Base-by-base conservation (phyloP, 345 rosid species). In the Eucalyptus victrix region DNA sequence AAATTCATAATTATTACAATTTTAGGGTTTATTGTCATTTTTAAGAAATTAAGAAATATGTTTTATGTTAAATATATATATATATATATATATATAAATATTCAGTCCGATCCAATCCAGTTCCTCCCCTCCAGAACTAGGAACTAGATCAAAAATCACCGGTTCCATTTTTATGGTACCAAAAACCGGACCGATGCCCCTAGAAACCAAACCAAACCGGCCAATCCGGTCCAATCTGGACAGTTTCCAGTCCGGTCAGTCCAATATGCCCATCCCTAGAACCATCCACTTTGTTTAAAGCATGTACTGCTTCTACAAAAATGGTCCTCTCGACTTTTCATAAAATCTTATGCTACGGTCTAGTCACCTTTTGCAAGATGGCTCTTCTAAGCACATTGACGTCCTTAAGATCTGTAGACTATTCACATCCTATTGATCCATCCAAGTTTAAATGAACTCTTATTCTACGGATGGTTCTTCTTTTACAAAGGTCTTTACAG, bases 121-220 rank as follows among this genome's bases (percentile, higher is more conserved):
- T 53, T 53, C 24, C 24, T 53, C 24, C 10, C 56, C 56, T 53
- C 56, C 4, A 53, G 0, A 53, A 19, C 1, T 0, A 1, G 8
- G 24, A 53, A 53, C 24, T 19, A 53, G 23, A 53, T 53, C 10
- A 1, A 53, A 51, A 53, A 53, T 53, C 56, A 53, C 0, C 1
- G 2, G 9, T 53, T 53, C 56, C 24, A 19, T 53, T 7, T 53
- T 53, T 53, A 53, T 53, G 9, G 10, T 53, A 53, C 24, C 23
- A 53, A 53, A 2, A 53, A 53, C 24, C 1, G 0, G 0, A 53
- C 24, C 9, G 1, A 53, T 53, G 56, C 56, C 56, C 56, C 0
- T 9, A 0, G 0, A 0, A 53, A 7, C 9, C 0, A 19, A 0
- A 53, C 4, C 56, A 53, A 53, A 19, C 0, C 0, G 24, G 4